Evolutionary conservation across 2,329 filamentous ascomycete genomes (phyloP).

Genomic region (Botrytis byssoidea): DNA sequence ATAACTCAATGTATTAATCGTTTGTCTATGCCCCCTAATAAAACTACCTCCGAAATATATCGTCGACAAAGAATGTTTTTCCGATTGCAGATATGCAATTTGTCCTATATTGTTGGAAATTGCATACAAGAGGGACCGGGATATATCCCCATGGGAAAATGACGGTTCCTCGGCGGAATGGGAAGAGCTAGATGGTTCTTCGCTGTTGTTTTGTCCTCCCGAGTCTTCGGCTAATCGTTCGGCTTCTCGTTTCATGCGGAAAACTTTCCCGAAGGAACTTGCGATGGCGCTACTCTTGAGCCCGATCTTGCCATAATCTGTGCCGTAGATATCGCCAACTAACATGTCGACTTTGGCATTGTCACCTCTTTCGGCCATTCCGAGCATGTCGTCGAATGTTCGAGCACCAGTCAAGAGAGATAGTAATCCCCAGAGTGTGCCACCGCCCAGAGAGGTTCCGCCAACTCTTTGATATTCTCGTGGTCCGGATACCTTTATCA

Average conservation of each 20-base stretch:
- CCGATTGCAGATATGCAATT: slow-evolving; percentile 94
- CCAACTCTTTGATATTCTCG: slow-evolving; percentile 86
- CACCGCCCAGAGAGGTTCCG: slow-evolving; percentile 89
- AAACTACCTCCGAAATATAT: slow-evolving; percentile 99
- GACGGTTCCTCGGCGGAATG: slow-evolving; percentile 35
- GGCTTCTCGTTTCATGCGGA: slow-evolving; percentile 84
- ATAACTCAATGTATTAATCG: slow-evolving; percentile 95
- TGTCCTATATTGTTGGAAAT: slow-evolving; percentile 98
- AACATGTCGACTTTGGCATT: slow-evolving; percentile 94
- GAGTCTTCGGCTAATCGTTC: slow-evolving; percentile 76
- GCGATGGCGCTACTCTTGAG: slow-evolving; percentile 95
- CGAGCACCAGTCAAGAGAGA: slow-evolving; percentile 89
- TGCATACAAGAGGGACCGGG: slow-evolving; percentile 86
- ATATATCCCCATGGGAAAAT: slow-evolving; percentile 83
- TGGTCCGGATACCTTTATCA: slow-evolving; percentile 94
- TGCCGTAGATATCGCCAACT: slow-evolving; percentile 96
- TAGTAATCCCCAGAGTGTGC: slow-evolving; percentile 95
- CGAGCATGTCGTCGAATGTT: slow-evolving; percentile 97
- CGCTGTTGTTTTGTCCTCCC: slow-evolving; percentile 42
- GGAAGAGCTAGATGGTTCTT: slow-evolving; percentile 22
- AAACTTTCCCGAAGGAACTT: slow-evolving; percentile 94
- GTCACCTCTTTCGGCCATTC: slow-evolving; percentile 85
- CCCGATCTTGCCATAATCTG: slow-evolving; percentile 93
- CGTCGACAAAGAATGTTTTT: slow-evolving; percentile 84
- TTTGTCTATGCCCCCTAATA: slow-evolving; percentile 93